Evolutionary conservation across 2,329 filamentous ascomycete species (phyloP), one percentile per base, ranked within the genome.

Genomic region (Aureobasidium uvarum): DNA sequence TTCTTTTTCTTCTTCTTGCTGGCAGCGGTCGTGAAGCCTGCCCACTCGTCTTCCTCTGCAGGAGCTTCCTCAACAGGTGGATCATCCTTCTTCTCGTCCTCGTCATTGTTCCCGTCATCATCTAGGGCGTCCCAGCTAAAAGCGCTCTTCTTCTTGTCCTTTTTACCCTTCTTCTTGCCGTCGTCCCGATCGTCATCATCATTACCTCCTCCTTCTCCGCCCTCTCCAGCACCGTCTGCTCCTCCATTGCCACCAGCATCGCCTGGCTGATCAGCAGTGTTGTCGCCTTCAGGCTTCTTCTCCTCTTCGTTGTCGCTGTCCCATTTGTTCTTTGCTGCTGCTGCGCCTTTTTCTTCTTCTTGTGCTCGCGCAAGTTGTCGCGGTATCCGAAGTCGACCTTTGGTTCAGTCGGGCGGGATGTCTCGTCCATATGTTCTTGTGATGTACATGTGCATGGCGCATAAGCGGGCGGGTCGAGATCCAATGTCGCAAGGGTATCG

Each of bases 381-480:
- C 83, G 48, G 31, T 81, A 84, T 25, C 79, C 78, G 66, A 89
- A 85, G 71, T 90, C 86, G 59, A 90, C 77, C 36, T 78, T 75
- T 23, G 46, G 43, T 11, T 20, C 5, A 6, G n/a, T 6, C 10
- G 31, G 10, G 18, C 39, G 33, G 25, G 18, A 36, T 5, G 28
- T 1, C 6, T 38, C n/a, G 11, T 43, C 18, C 3, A 2, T 5
- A 14, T 8, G 6, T 28, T 39, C 16, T 23, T 7, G 16, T 5
- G 45, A 20, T 10, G 16, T 7, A 11, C 16, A 4, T 18, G 2
- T 20, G 1, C 23, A 38, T 6, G 45, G 46, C 8, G 58, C 45
- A 51, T 62, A 62, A 18, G 46, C 11, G 2, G 60, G 60, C 7
- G 38, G 46, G 4, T 45, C 23, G 16, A 16, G 1, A 16, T 23